Evolutionary conservation across 2,329 filamentous ascomycete species (phyloP).

Genomic region (Falciphora oryzae): DNA sequence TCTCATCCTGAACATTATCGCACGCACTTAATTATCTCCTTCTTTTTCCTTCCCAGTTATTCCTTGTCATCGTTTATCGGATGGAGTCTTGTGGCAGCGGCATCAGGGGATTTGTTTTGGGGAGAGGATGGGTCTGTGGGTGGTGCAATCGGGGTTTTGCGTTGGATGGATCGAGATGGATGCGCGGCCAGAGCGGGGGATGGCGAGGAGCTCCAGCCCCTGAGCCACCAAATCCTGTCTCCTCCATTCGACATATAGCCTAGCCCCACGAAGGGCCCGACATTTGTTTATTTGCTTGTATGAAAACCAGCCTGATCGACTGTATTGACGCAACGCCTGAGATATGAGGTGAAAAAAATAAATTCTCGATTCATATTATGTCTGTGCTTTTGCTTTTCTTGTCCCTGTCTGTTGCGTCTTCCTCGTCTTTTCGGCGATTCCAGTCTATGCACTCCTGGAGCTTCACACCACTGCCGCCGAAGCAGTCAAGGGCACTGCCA

Average conservation of each 20-base stretch:
- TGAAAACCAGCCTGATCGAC: constrained; percentile 5
- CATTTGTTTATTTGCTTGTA: constrained; percentile 2
- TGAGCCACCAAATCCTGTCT: background rate
- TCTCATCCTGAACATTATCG: background rate
- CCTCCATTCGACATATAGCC: background rate
- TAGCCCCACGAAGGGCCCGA: constrained; percentile 6
- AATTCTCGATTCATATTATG: background rate
- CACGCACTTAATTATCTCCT: background rate
- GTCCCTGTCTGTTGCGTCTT: background rate
- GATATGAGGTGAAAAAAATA: background rate
- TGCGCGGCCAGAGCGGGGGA: background rate
- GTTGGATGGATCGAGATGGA: background rate
- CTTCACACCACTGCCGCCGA: constrained; percentile 79
- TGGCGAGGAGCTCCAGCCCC: background rate
- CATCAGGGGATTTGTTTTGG: background rate
- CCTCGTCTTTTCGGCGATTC: constrained; percentile 54
- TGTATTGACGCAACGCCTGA: background rate
- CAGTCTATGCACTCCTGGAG: constrained; percentile 87
- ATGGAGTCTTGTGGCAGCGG: background rate
- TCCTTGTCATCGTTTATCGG: background rate
- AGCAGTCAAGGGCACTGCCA: constrained; percentile 92
- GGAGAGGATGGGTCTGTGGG: background rate
- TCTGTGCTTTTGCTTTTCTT: background rate
- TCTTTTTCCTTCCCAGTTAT: background rate
- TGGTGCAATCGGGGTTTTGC: background rate